These are phyloP conservation scores for Diaporthe batatas DNA, from an alignment of 2,329 filamentous ascomycete species.

Conservation along the genomic window DNA sequence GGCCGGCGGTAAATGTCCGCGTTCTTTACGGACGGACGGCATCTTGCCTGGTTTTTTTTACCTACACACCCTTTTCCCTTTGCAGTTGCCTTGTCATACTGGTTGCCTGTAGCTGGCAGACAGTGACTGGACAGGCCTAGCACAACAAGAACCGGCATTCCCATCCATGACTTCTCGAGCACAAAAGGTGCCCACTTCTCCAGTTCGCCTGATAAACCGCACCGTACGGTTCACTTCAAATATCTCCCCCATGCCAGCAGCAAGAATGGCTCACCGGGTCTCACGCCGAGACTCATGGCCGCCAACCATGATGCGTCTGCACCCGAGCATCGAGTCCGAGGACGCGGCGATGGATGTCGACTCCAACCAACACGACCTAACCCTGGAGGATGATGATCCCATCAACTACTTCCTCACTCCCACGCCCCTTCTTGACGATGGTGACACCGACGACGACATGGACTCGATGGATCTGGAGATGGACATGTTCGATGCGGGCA, in stretches of 20 bases:
- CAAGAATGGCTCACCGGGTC: slow-evolving; percentile 24
- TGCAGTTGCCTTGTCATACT: slow-evolving; percentile 38
- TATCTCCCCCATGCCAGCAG: slow-evolving; percentile 27
- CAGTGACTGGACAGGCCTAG: slow-evolving; percentile 12
- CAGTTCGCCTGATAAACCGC: not conserved
- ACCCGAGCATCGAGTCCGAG: slow-evolving; percentile 57
- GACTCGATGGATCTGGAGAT: slow-evolving; percentile 56
- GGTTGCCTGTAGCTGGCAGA: slow-evolving; percentile 22
- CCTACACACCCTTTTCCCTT: not conserved
- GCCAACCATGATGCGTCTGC: slow-evolving; percentile 63
- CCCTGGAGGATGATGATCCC: slow-evolving; percentile 64
- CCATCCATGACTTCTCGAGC: slow-evolving; percentile 20
- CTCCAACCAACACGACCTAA: slow-evolving; percentile 47
- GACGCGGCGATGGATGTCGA: slow-evolving; percentile 61
- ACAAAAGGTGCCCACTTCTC: slow-evolving; percentile 1
- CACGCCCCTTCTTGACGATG: slow-evolving; percentile 57
- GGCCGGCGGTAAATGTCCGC: slow-evolving; percentile 46
- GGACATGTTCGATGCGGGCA: slow-evolving; percentile 69
- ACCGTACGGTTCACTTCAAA: not conserved
- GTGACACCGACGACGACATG: slow-evolving; percentile 53
- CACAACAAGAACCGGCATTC: slow-evolving; percentile 1
- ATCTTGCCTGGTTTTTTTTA: slow-evolving; percentile 22
- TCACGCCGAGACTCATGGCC: slow-evolving; percentile 64
- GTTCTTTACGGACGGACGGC: slow-evolving; percentile 39
- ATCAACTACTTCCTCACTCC: slow-evolving; percentile 70